These are phyloP conservation scores for Melanopsichium pennsylvanicum DNA, from an alignment of 1,284 basidiomycete species.

Conservation along the genomic window DNA sequence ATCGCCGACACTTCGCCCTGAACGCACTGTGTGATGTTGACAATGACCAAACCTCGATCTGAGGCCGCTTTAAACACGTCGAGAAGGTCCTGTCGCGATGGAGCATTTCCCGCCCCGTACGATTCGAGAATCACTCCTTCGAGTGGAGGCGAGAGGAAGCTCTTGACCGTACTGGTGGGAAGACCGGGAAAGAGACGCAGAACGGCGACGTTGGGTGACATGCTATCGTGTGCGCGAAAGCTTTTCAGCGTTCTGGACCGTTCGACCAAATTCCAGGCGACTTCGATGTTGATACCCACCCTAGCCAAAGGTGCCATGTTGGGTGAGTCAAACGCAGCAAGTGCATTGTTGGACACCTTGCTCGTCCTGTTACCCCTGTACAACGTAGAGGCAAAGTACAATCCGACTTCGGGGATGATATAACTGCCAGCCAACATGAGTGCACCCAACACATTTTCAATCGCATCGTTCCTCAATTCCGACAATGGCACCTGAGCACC, in stretches of 20 bases:
- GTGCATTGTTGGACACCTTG: conserved; percentile 83
- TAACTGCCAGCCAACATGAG: conserved; percentile 86
- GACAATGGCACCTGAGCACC: conserved; percentile 91
- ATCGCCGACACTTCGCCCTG: conserved; percentile 69
- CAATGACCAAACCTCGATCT: conserved; percentile 81
- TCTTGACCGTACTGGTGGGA: conserved; percentile 52
- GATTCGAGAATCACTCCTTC: conserved; percentile 79
- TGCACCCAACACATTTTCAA: conserved; percentile 73
- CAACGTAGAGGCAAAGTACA: conserved; percentile 88
- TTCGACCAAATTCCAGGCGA: conserved; percentile 67
- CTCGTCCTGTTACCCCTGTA: conserved; percentile 81
- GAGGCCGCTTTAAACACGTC: conserved; percentile 79
- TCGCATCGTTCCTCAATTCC: conserved; percentile 81
- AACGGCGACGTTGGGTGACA: conserved; percentile 54
- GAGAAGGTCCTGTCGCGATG: conserved; percentile 65
- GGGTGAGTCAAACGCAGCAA: conserved; percentile 85
- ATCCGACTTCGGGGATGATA: conserved; percentile 79
- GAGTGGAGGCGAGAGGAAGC: conserved; percentile 57
- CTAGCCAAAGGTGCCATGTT: conserved; percentile 81
- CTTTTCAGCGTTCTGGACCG: conserved; percentile 77
- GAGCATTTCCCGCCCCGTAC: conserved; percentile 79
- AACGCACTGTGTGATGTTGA: conserved; percentile 87
- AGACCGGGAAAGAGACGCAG: conserved; percentile 85
- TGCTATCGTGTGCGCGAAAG: conserved; percentile 78
- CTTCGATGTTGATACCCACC: conserved; percentile 84